Conservation (phyloP, 1,284 basidiomycete genomes). For the Papiliotrema laurentii region DNA sequence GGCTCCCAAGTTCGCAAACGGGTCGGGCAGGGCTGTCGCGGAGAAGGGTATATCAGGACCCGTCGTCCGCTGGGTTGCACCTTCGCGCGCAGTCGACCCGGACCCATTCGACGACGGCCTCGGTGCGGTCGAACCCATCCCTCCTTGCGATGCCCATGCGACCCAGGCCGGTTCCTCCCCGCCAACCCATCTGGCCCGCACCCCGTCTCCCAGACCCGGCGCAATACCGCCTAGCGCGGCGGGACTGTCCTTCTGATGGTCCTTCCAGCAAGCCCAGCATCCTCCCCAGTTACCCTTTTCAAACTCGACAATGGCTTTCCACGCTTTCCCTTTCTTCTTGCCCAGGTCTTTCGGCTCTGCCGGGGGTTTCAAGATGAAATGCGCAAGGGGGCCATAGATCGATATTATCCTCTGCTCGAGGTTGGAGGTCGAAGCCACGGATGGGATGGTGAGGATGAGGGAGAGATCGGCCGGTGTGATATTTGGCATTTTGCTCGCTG, state of each 20-base stretch:
- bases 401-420: constrained; percentile 18
- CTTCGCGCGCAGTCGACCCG: neutral
- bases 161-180: constrained; percentile 70
- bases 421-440: constrained; percentile 10
- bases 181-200: constrained; percentile 62
- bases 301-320: constrained; percentile 48
- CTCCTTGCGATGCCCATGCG: no score
- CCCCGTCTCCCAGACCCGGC: constrained; percentile 56
- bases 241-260: constrained; percentile 39
- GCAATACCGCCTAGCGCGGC: constrained; percentile 50
- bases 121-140: no score
- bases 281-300: constrained; percentile 50
- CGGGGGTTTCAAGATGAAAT: constrained; percentile 31
- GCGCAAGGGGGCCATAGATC: constrained; percentile 39
- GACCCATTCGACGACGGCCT: neutral
- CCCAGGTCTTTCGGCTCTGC: constrained; percentile 6
- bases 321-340: constrained; percentile 46
- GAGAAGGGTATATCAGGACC: neutral
- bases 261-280: constrained; percentile 42
- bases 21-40: neutral
- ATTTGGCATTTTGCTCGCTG: constrained; percentile 9
- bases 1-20: no score
- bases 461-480: constrained; percentile 43
- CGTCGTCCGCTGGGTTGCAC: neutral
- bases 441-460: constrained; percentile 38